Evolutionary conservation across 208 protist genomes (phyloP), one percentile per base, ranked within the genome.

Genomic region (Leishmania major): DNA sequence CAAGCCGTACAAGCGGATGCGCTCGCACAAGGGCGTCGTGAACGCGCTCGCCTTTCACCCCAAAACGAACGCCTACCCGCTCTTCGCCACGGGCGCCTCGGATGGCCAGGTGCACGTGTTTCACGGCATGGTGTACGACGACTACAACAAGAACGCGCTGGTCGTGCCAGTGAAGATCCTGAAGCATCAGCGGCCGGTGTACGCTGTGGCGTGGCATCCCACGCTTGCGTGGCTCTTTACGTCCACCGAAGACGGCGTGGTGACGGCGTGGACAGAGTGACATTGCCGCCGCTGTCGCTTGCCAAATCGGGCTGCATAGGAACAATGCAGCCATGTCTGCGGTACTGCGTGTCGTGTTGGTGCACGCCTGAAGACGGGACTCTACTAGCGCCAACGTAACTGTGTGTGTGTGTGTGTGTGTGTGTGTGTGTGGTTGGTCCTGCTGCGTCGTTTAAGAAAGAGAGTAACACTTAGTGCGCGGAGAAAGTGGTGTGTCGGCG

Each of bases 161-260:
- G 95, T 99, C 73, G 99, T 99, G 57, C 99, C 99, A n/a, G 90
- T 99, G 45, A 99, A 99, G 87, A 98, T 99, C 64, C 86, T 99
- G 60, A 95, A 97, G 77, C 98, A 97, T 62, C 99, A 99, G 83
- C 87, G 94, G 11, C 89, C 92, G 70, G 97, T 95, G 87, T 99
- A 84, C 87, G 91, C 96, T 55, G 82, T 97, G 43, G 92, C 87
- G 40, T 99, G 99, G 94, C 99, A 99, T 83, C 99, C 99, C 28
- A 98, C 90, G 47, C 98, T 99, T 90, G 99, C 99, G 28, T 99
- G 99, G 99, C 82, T 99, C 5, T 99, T 99, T 85, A 99, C 97
- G 47, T 94, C 97, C 13, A 99, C 99, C 13, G 98, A 99, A 62
- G 99, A 99, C 85, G 92, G 94, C 53, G 94, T 93, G 10, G 95